Base-by-base conservation (phyloP, 2,329 filamentous ascomycete species). In the Sporothrix humicola region DNA sequence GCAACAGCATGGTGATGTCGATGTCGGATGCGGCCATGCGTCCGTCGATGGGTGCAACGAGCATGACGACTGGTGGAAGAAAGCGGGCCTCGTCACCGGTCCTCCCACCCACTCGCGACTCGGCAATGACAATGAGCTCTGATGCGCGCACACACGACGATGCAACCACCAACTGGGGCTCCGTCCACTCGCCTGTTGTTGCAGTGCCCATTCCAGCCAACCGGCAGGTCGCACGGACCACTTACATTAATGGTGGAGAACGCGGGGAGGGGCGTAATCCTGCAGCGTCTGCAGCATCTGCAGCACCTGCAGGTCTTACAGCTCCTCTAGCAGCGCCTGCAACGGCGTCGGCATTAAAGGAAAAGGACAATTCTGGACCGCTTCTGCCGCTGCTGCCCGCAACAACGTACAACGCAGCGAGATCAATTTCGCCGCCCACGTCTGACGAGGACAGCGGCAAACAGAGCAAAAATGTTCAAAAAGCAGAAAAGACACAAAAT, bases 1-100 rank as follows among this genome's bases (percentile, higher is more conserved):
- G 63, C 15, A 75, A 77, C 17, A 75, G 75, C 56, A 70, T 69
- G 59, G n/a, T 46, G 20, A 20, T 61, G 52, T 66, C 48, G 15
- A 20, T 61, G 52, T 58, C 48, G 15, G 44, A 26, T 59, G 74
- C 54, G 68, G 73, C 71, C 48, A 71, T 46, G 20, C 54, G 9
- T 31, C 46, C 63, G 73, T 79, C 44, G 69, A 77, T 71, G 78
- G 74, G 73, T 20, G 54, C 44, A 26, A 69, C 17, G 15, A 75
- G 69, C 54, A 26, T 20, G 23, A 44, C 58, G 8, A 69, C 48
- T 12, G 26, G 80, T 15, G 81, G 78, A 63, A 77, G 77, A 20
- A 84, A 84, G 76, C 83, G 86, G 20, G 83, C 82, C 69, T 88
- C 86, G 2, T 88, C 87, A 17, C 86, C 85, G 2, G 81, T 88